Conservation (phyloP, 345 rosid species). For the rapeseed (Brassica napus) region DNA sequence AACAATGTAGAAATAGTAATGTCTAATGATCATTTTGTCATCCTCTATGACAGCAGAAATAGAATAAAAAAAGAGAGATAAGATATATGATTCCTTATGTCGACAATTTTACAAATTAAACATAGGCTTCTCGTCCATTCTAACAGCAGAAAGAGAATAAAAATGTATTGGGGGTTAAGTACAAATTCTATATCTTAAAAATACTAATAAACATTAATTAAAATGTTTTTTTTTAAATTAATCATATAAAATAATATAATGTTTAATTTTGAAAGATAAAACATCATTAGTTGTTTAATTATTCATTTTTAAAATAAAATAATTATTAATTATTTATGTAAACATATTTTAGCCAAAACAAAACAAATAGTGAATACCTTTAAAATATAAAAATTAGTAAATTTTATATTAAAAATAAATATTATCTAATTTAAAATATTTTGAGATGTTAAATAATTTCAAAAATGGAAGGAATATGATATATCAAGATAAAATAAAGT, state of each 20-base stretch:
- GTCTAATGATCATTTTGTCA: not conserved
- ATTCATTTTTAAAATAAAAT: too few relatives aligned
- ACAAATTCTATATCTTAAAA: not conserved
- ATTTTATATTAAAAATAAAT: too few relatives aligned
- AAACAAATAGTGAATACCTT: not conserved
- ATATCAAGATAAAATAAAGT: not conserved
- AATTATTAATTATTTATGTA: too few relatives aligned
- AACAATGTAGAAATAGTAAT: not conserved
- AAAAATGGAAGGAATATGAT: not conserved
- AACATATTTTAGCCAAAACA: not conserved
- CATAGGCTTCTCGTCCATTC: too few relatives aligned
- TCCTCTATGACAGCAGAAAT: not conserved
- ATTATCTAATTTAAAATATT: too few relatives aligned
- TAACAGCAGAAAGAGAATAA: not conserved
- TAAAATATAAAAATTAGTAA: too few relatives aligned
- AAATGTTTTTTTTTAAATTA: not conserved
- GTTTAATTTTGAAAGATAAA: not conserved
- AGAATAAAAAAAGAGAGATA: not conserved
- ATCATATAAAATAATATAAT: too few relatives aligned
- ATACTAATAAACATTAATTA: not conserved
- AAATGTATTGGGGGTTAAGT: not conserved
- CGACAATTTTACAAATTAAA: not conserved
- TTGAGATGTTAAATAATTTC: not conserved
- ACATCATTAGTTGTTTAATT: not conserved
- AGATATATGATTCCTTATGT: not conserved